Conservation (phyloP, 805 yeast species). For the Clavispora vitiphila region DNA sequence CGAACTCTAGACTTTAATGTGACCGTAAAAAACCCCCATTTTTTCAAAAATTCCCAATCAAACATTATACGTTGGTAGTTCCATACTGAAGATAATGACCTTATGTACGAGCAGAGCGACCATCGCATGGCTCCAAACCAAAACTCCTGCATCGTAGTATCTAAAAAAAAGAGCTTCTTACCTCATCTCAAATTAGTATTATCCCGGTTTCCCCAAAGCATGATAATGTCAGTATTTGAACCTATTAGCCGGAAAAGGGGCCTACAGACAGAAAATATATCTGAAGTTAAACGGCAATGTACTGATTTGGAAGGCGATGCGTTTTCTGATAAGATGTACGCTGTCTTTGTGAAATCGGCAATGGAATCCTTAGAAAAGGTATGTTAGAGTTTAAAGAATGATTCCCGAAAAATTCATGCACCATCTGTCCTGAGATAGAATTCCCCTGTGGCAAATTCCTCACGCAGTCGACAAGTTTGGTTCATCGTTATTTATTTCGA, state of each 20-base stretch:
- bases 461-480: too few relatives aligned
- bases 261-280: slow-evolving; percentile 11
- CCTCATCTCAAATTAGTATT: slow-evolving; percentile 3
- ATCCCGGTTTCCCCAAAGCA: slow-evolving; percentile 7
- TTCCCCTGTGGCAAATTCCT: too few relatives aligned
- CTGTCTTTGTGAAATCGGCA: slow-evolving; percentile 56
- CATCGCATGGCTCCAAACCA: neutral
- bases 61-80: too few relatives aligned
- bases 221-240: slow-evolving; percentile 37
- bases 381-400: slow-evolving; percentile 15
- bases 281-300: slow-evolving; percentile 16
- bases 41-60: too few relatives aligned
- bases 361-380: slow-evolving; percentile 61
- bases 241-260: slow-evolving; percentile 31
- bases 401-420: neutral
- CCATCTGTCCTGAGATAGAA: neutral
- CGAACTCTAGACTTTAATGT: too few relatives aligned
- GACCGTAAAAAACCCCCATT: too few relatives aligned
- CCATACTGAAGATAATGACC: neutral
- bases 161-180: neutral
- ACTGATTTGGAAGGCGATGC: slow-evolving; percentile 13
- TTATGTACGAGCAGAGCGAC: neutral
- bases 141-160: slow-evolving; percentile 3
- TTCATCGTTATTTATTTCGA: neutral
- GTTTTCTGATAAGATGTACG: slow-evolving; percentile 37